Evolutionary conservation across 78 protist species (phyloP).

Genomic region (Bigelowiella natans): DNA sequence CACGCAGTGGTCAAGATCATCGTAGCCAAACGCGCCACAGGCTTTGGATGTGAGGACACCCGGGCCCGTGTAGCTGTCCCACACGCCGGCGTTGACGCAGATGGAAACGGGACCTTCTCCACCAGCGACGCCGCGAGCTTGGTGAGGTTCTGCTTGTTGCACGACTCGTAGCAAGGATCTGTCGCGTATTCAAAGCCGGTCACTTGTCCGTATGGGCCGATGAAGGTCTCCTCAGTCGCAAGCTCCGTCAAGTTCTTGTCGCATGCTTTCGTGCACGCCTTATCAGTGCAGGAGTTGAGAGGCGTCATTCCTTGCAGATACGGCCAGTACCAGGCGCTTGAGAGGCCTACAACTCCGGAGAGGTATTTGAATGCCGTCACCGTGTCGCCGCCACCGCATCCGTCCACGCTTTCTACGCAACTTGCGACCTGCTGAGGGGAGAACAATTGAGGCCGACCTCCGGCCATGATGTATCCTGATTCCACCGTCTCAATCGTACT

Average conservation of each 20-base stretch:
- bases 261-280: conserved; percentile 25
- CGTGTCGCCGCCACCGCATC: conserved; percentile 60
- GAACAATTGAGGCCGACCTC: not conserved
- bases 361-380: conserved; percentile 36
- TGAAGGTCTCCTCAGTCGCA: not conserved
- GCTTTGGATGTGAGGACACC: conserved; percentile 33
- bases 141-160: conserved; percentile 18
- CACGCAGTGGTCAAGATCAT: conserved; percentile 48
- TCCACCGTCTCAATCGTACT: not conserved
- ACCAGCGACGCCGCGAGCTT: conserved; percentile 5
- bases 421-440: conserved; percentile 50
- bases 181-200: conserved; percentile 19
- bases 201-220: conserved; percentile 13
- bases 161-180: conserved; percentile 25
- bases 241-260: conserved; percentile 4
- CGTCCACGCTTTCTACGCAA: conserved; percentile 40
- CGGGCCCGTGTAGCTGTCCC: conserved; percentile 39
- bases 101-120: conserved; percentile 40
- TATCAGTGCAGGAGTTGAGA: conserved; percentile 33
- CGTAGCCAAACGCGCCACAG: not conserved
- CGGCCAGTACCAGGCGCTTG: not conserved
- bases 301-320: conserved; percentile 9
- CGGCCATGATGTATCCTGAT: not conserved
- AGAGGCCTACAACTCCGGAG: not conserved
- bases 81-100: conserved; percentile 54